Evolutionary conservation across 2,329 filamentous ascomycete genomes (phyloP).

Genomic region (Pseudogymnoascus sp.): DNA sequence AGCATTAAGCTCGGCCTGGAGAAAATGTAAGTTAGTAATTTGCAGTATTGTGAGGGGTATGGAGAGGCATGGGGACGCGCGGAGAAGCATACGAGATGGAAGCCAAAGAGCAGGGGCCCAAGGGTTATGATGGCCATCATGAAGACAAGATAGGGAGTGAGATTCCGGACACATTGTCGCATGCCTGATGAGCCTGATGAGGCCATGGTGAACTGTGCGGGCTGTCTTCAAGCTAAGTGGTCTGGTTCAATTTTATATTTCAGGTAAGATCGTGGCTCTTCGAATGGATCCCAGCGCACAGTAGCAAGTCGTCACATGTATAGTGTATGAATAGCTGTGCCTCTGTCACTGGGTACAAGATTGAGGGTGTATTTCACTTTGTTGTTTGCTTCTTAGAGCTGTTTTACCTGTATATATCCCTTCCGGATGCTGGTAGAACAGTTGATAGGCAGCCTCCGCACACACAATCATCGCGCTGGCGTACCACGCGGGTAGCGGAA

Average conservation of each 20-base stretch:
- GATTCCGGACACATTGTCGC: conserved; percentile 28
- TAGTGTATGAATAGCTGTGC: neutral
- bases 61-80: conserved; percentile 15
- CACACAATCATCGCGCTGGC: neutral
- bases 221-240: neutral
- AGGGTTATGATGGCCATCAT: conserved; percentile 71
- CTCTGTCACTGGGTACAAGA: neutral
- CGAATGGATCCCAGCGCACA: neutral
- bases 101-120: conserved; percentile 90
- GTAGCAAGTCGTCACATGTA: conserved; percentile 7
- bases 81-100: conserved; percentile 63
- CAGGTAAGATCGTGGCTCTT: neutral
- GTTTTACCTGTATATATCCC: neutral
- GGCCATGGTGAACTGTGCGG: conserved; percentile 22
- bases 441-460: neutral
- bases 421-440: neutral
- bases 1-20: conserved; percentile 85
- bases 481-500: neutral
- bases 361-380: neutral
- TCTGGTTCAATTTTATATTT: conserved; percentile 2
- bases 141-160: conserved; percentile 73
- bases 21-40: neutral
- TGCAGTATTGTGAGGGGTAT: conserved; percentile 4
- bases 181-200: conserved; percentile 27
- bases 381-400: neutral